Conservation (phyloP, 805 yeast genomes). For the Maudiozyma barnettii region DNA sequence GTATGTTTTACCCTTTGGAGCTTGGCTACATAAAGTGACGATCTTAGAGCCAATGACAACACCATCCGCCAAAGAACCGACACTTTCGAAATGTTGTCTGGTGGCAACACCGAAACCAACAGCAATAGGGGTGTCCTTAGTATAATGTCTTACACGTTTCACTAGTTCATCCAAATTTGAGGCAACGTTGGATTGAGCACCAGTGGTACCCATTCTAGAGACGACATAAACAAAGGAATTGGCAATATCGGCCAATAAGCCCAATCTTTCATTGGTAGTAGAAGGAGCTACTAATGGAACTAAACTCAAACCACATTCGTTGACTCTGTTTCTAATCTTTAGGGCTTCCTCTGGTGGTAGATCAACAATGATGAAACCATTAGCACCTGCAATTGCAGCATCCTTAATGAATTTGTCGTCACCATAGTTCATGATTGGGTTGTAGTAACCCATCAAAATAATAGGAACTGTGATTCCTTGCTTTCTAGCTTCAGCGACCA, state of each 20-base stretch:
- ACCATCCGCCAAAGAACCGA: constrained; percentile 82
- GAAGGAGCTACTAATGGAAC: constrained; percentile 96
- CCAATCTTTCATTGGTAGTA: constrained; percentile 82
- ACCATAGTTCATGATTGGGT: constrained; percentile 85
- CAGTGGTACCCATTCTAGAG: constrained; percentile 96
- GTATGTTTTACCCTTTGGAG: constrained; percentile 51
- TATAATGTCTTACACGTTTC: constrained; percentile 60
- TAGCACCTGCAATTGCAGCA: constrained; percentile 82
- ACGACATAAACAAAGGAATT: constrained; percentile 95
- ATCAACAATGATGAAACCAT: constrained; percentile 90
- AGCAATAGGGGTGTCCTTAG: constrained; percentile 77
- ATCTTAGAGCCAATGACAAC: constrained; percentile 91
- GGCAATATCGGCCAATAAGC: constrained; percentile 71
- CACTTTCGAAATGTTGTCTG: constrained; percentile 76
- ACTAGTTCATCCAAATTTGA: constrained; percentile 58
- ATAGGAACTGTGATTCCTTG: constrained; percentile 84
- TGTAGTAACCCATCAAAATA: constrained; percentile 94
- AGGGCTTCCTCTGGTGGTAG: constrained; percentile 97
- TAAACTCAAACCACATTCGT: constrained; percentile 62
- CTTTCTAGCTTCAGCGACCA: constrained; percentile 65
- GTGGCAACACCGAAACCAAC: constrained; percentile 97
- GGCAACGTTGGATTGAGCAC: constrained; percentile 60
- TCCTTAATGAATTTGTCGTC: constrained; percentile 74
- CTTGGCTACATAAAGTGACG: constrained; percentile 57
- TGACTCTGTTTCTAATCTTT: constrained; percentile 66